Base-by-base conservation (phyloP, 176 grass and related monocot genomes). In the Carex kokanica region DNA sequence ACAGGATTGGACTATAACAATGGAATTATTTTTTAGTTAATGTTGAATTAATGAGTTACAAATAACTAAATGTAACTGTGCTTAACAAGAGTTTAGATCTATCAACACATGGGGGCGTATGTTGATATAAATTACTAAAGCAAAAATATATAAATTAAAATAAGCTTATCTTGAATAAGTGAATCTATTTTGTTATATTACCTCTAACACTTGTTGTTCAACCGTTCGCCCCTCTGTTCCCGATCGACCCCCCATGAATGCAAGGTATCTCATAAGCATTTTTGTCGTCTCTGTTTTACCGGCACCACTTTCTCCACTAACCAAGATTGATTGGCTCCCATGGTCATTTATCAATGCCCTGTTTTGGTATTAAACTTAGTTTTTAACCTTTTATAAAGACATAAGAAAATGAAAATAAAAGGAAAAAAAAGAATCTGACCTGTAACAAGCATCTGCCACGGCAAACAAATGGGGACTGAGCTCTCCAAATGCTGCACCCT, bases 261-360 rank as follows among this genome's bases (percentile, higher is more conserved):
- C 95, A 25, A 98, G 88, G 65, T 98, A 98, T 74, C 95, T 91
- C 95, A 98, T 98, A 53, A 98, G 88, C 95, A 98, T 98, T 71
- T 98, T 98, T 3, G 95, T 98, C 14, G 92, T 98, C 87, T 94
- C 95, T 47, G 95, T 98, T 88, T 98, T 98, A 43, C 95, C 95
- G 32, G 95, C 92, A n/a, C 95, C 92, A 82, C 95, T 98, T 87
- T 98, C 95, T 27, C 95, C 95, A 24, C 95, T 98, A 47, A 98
- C 95, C 77, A 98, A 51, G 66, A 98, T 98, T 1, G 95, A 92
- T 31, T 98, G 92, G 78, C 95, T 98, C 64, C 90, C 95, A 15
- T 94, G 90, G 5, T 94, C 92, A 84, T 98, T 98, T 84, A 92
- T 94, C 84, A 98, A 69, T 51, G 92, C 90, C 78, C 92, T 97